Evolutionary conservation across 805 yeast genomes (phyloP), one percentile per base, ranked within the genome.

Genomic region (Ogataea dorogensis): DNA sequence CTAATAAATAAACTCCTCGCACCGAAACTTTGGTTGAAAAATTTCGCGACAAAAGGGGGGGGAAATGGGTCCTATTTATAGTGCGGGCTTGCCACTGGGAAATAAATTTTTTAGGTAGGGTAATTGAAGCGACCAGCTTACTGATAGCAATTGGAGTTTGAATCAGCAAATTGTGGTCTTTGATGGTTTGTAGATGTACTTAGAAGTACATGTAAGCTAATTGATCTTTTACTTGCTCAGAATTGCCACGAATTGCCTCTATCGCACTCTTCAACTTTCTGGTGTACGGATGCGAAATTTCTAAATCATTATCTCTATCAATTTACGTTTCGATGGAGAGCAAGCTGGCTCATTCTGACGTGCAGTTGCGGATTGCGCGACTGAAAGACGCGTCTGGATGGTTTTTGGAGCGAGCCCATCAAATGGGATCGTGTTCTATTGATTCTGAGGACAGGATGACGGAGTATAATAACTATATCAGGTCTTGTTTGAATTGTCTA

Each of bases 401-500:
- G 38, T 44, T 48, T 24, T 12, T 49, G 11, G 5, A 24, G 1
- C 31, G 26, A 13, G 58, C 59, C 4, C 57, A 50, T 24, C 17
- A 24, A 6, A 18, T 31, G 12, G 46, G 45, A 5, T 17, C 40
- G 4, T 13, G 19, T 4, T 25, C 46, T 5, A 17, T 57, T 5
- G 35, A 39, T 10, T 42, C 56, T 0, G 43, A 46, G n/a, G 32
- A 33, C 4, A 59, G 61, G 1, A 17, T 49, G 3, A 26, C 46
- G 12, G 43, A 43, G 18, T 63, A 67, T 42, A 50, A 50, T 29
- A 53, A 50, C 20, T 42, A 61, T 42, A 55, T 70, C 21, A 64
- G 59, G 36, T 40, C 62, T 4, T 49, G 72, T 14, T 48, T 72
- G 19, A 62, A 64, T 22, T 53, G 68, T n/a, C 43, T 72, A 4